These are phyloP conservation scores for Pythium aristosporum DNA, from an alignment of 352 stramenopile genomes.

Conservation along the genomic window DNA sequence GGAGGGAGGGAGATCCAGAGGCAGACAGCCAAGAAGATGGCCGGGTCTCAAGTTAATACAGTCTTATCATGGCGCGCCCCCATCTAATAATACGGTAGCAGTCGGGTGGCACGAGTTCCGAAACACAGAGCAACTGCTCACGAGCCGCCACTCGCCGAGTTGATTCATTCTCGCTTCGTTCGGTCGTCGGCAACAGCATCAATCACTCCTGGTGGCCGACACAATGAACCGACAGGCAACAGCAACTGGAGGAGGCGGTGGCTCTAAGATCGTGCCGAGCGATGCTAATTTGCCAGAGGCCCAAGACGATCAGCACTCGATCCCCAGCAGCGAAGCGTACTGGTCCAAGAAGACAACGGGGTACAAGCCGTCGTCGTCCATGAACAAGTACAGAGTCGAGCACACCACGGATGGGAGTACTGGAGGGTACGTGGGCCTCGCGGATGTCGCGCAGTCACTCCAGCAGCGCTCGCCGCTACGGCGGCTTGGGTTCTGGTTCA, in stretches of 20 bases:
- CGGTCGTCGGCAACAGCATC: too few species aligned
- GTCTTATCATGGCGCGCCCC: too few species aligned
- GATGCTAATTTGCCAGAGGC: not conserved
- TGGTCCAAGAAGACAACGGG: slow-evolving; percentile 12
- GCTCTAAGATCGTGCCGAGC: slow-evolving; percentile 1
- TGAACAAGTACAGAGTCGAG: slow-evolving; percentile 6
- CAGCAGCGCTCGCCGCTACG: slow-evolving; percentile 1
- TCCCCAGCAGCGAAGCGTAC: not conserved
- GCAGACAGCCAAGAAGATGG: too few species aligned
- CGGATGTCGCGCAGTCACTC: not conserved
- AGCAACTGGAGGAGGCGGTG: not conserved
- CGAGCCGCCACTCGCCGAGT: too few species aligned
- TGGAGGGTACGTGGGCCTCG: slow-evolving; percentile 8
- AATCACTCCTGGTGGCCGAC: not conserved
- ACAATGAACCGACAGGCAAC: not conserved
- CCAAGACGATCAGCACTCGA: not conserved
- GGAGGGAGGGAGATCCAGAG: too few species aligned
- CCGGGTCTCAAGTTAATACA: too few species aligned
- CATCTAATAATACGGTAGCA: too few species aligned
- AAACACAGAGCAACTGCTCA: too few species aligned
- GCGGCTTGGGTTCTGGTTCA: slow-evolving; percentile 16
- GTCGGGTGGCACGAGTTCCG: too few species aligned
- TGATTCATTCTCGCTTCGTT: too few species aligned
- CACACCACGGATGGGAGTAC: not conserved
- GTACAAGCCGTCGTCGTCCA: not conserved